Conservation (phyloP, 306 rosid species). For the Cyclanthera cordifolia region DNA sequence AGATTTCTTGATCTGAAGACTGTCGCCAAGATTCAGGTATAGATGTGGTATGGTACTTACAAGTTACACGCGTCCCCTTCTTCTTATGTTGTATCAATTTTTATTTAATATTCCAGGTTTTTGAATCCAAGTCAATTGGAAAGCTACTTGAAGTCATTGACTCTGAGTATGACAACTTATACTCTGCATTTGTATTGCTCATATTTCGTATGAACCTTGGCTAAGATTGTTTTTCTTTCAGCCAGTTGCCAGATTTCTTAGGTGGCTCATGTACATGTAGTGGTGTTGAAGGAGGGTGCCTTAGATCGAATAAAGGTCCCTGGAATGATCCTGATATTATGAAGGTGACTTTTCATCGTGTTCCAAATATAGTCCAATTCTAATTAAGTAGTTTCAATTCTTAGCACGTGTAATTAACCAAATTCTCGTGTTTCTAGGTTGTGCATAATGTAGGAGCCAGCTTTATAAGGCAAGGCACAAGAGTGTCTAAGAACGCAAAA, state of each 20-base stretch:
- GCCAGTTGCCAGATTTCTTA: conserved; percentile 88
- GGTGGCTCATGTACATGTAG: conserved; percentile 87
- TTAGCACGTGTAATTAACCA: background rate
- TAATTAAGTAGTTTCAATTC: background rate
- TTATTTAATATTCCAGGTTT: conserved; percentile 41
- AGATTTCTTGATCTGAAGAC: conserved; percentile 81
- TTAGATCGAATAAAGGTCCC: conserved; percentile 76
- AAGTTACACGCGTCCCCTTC: background rate
- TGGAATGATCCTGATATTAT: conserved; percentile 84
- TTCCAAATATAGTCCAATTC: background rate
- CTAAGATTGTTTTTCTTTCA: conserved; percentile 26
- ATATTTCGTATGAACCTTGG: conserved; percentile 13
- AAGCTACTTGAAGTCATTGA: conserved; percentile 73
- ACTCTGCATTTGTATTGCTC: background rate
- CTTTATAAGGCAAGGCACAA: conserved; percentile 54
- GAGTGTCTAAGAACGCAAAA: conserved; percentile 34
- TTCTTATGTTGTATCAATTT: conserved; percentile 16
- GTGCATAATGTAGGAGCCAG: conserved; percentile 50
- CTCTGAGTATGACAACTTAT: conserved; percentile 41
- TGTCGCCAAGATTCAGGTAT: conserved; percentile 75
- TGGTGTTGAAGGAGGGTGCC: conserved; percentile 71
- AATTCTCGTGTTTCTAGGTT: conserved; percentile 44
- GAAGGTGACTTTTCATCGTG: conserved; percentile 42
- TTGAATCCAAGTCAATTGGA: conserved; percentile 50
- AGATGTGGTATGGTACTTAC: conserved; percentile 17